Evolutionary conservation across 345 rosid genomes (phyloP).

Genomic region (Populus ilicifolia): DNA sequence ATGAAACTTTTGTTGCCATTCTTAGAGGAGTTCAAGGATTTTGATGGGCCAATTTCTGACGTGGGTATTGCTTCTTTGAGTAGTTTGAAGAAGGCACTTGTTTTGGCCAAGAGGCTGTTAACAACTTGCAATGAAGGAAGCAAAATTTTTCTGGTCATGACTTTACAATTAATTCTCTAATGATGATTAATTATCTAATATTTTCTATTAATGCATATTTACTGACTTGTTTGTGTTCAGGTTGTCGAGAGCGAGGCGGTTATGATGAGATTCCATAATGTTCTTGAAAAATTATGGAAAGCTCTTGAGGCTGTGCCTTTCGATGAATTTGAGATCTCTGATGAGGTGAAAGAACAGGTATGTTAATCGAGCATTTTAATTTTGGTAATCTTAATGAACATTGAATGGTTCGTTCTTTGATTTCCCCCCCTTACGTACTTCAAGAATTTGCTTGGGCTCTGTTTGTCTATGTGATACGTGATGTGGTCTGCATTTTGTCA

Average conservation of each 20-base stretch:
- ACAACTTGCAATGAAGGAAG: slow-evolving; percentile 65
- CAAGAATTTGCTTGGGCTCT: background rate
- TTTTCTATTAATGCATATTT: background rate
- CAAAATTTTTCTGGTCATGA: slow-evolving; percentile 64
- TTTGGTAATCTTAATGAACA: background rate
- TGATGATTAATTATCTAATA: background rate
- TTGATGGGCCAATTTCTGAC: slow-evolving; percentile 25
- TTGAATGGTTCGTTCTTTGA: background rate
- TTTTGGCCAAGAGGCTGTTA: slow-evolving; percentile 44
- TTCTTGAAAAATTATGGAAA: slow-evolving; percentile 42
- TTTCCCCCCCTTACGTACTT: background rate
- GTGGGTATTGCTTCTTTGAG: slow-evolving; percentile 19
- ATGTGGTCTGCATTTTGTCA: too few species aligned
- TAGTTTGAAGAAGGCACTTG: slow-evolving; percentile 45
- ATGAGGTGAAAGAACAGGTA: slow-evolving; percentile 63
- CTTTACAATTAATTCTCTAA: background rate
- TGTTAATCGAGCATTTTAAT: background rate
- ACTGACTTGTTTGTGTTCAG: slow-evolving; percentile 32
- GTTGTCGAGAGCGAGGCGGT: slow-evolving; percentile 58
- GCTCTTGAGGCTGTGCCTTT: slow-evolving; percentile 43
- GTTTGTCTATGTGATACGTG: too few species aligned
- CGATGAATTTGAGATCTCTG: slow-evolving; percentile 51
- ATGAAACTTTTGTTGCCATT: slow-evolving; percentile 61
- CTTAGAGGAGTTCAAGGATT: slow-evolving; percentile 52
- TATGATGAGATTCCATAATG: slow-evolving; percentile 42